These are phyloP conservation scores for Botrytis deweyae DNA, from an alignment of 2,329 filamentous ascomycete genomes.

Conservation along the genomic window DNA sequence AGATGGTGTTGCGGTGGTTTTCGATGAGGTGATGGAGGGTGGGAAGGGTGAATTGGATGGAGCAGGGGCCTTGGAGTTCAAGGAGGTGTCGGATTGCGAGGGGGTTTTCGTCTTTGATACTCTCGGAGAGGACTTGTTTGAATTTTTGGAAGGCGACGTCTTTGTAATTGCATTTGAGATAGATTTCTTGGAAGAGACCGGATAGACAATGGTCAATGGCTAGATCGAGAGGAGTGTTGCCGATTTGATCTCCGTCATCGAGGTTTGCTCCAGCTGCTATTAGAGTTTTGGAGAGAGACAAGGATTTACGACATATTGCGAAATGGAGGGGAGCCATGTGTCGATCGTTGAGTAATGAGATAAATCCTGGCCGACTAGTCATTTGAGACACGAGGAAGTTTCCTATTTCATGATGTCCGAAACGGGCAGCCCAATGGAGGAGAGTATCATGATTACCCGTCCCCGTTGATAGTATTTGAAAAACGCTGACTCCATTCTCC, in stretches of 20 bases:
- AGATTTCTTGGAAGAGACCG: neutral
- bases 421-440: slow-evolving; percentile 12
- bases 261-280: slow-evolving; percentile 10
- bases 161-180: neutral
- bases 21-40: slow-evolving; percentile 14
- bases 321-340: slow-evolving; percentile 8
- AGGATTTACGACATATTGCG: neutral
- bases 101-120: neutral
- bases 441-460: neutral
- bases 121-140: neutral
- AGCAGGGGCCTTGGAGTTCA: neutral
- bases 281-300: neutral
- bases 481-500: slow-evolving; percentile 1
- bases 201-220: neutral
- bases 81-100: neutral
- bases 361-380: neutral
- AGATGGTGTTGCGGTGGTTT: neutral
- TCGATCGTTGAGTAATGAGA: neutral
- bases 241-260: neutral
- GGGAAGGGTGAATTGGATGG: neutral
- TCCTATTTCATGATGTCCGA: slow-evolving; percentile 12
- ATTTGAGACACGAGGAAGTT: slow-evolving; percentile 12
- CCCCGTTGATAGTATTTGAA: neutral
- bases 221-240: neutral
- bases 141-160: neutral